phyloP scores from a whole-genome alignment of 495 filamentous ascomycete species.

The Penicillium subrubescens region DNA sequence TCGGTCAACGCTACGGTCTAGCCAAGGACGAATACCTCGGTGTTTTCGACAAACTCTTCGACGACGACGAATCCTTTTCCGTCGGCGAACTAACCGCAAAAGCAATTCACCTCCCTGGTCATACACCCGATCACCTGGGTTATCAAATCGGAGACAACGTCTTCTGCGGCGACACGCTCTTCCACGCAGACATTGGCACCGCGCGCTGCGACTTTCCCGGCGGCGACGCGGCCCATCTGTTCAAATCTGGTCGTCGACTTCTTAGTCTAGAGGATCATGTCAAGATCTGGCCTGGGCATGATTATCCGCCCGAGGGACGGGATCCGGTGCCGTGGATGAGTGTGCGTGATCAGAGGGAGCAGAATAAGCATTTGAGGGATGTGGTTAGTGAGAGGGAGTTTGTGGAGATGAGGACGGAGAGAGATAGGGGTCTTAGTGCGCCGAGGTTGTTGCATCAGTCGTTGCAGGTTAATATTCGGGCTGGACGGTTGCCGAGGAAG shows the following conservation, averaged over 20 bases:
- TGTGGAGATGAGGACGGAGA: conserved; percentile 44
- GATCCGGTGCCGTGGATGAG: conserved; percentile 46
- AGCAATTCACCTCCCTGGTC: conserved; percentile 59
- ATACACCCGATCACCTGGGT: conserved; percentile 64
- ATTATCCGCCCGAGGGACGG: conserved; percentile 45
- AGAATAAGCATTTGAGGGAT: conserved; percentile 56
- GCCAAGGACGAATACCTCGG: conserved; percentile 36
- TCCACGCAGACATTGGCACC: conserved; percentile 59
- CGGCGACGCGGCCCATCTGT: conserved; percentile 51
- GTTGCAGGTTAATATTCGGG: conserved; percentile 62
- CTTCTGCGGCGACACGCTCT: conserved; percentile 64
- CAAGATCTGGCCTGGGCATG: conserved; percentile 55
- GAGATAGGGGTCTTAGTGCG: conserved; percentile 50
- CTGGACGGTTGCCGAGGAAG: conserved; percentile 45
- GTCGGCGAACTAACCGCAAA: conserved; percentile 50
- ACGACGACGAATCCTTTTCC: conserved; percentile 54
- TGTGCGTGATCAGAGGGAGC: conserved; percentile 49
- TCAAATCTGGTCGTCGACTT: conserved; percentile 45
- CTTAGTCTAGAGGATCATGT: conserved; percentile 46
- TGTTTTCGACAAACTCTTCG: conserved; percentile 55
- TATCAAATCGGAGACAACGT: conserved; percentile 60
- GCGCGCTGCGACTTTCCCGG: conserved; percentile 64
- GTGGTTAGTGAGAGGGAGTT: conserved; percentile 49
- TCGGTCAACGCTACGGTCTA: conserved; percentile 52
- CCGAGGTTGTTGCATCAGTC: conserved; percentile 58